Conservation (phyloP, 768 basidiomycete genomes). For the Serendipita vermifera region DNA sequence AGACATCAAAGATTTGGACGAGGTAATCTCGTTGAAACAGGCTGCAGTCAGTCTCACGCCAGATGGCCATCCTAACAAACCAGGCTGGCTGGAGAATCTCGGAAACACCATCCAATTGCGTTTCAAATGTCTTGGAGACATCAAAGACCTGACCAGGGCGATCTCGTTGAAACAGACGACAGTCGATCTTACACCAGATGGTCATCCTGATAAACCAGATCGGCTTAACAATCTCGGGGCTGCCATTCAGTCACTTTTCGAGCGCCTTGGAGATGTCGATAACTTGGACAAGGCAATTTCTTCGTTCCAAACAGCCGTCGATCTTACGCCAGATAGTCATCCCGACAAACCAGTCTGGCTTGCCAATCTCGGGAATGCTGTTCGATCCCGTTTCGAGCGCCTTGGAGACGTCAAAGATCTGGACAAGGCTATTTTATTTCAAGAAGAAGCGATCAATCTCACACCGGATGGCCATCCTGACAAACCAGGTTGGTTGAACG, state of each 20-base stretch:
- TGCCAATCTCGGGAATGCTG: conserved; percentile 13
- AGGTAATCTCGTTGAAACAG: background rate
- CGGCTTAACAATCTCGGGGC: conserved; percentile 14
- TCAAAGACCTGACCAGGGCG: conserved; percentile 12
- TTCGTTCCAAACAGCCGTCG: conserved; percentile 6
- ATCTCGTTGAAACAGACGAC: conserved; percentile 6
- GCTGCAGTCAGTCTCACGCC: conserved; percentile 12
- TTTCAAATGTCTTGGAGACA: conserved; percentile 9
- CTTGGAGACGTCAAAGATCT: conserved; percentile 10
- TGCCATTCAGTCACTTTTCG: background rate
- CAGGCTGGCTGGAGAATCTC: conserved; percentile 11
- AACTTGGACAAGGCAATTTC: conserved; percentile 14
- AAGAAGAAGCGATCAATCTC: conserved; percentile 10
- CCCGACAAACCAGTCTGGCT: conserved; percentile 10
- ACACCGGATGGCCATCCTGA: conserved; percentile 12
- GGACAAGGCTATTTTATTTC: conserved; percentile 11
- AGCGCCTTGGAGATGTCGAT: background rate
- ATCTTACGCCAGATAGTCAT: conserved; percentile 12
- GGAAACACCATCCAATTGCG: conserved; percentile 6
- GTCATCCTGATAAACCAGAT: conserved; percentile 9
- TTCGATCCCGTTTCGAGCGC: conserved; percentile 7
- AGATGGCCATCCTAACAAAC: conserved; percentile 11
- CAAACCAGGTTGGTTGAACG: conserved; percentile 12
- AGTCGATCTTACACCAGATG: conserved; percentile 13
- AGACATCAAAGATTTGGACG: conserved; percentile 4